phyloP scores from a whole-genome alignment of 495 filamentous ascomycete species.

The Glonium stellatum region DNA sequence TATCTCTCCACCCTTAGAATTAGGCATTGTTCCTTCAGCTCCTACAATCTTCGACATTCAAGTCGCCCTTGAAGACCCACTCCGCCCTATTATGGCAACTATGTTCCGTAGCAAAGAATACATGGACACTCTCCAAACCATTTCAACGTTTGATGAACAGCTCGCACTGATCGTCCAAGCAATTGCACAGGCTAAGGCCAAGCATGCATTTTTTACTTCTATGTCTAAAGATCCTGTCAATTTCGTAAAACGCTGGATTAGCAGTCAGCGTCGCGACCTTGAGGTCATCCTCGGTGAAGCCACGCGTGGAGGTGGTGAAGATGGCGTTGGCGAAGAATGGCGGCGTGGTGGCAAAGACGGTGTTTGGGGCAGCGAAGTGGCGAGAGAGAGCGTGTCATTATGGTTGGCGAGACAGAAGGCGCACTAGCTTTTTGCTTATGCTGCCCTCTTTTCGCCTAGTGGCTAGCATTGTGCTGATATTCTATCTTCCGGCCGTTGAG shows the following conservation, averaged over 20 bases:
- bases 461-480: not conserved
- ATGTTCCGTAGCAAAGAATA: conserved; percentile 52
- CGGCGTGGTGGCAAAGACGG: conserved; percentile 48
- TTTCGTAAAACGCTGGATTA: conserved; percentile 78
- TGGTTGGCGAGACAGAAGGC: conserved; percentile 25
- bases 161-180: conserved; percentile 72
- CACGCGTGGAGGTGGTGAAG: conserved; percentile 51
- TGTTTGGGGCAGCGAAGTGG: conserved; percentile 44
- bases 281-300: conserved; percentile 82
- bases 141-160: conserved; percentile 71
- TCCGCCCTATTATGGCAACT: conserved; percentile 58
- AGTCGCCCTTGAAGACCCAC: conserved; percentile 76
- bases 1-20: conserved; percentile 44
- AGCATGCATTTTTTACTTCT: conserved; percentile 72
- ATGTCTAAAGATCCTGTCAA: conserved; percentile 72
- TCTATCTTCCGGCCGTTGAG: not conserved
- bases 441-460: not conserved
- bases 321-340: conserved; percentile 49
- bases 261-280: conserved; percentile 80
- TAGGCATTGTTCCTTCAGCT: conserved; percentile 11
- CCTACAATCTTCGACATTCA: conserved; percentile 79
- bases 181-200: conserved; percentile 69
- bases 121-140: conserved; percentile 58
- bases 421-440: not conserved
- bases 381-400: conserved; percentile 31